Evolutionary conservation across 257 asterid species (phyloP).

Genomic region (Solanum paucissectum): DNA sequence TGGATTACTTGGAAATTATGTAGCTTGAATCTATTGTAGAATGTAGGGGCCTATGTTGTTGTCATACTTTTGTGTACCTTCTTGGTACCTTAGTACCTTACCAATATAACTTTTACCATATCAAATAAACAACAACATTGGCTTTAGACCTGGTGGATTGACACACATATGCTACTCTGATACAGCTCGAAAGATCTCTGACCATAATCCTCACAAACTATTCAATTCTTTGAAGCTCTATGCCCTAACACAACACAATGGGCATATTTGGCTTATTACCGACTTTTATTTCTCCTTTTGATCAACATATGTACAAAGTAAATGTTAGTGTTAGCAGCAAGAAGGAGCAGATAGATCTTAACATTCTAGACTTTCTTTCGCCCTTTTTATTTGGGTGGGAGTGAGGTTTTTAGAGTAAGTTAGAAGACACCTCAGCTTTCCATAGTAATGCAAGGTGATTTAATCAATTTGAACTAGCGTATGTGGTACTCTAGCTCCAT

Average conservation of each 20-base stretch:
- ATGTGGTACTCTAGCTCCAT: background rate
- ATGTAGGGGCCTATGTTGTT: background rate
- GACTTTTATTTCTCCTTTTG: background rate
- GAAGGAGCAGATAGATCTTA: background rate
- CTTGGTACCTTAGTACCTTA: background rate
- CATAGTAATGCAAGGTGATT: background rate
- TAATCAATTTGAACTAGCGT: background rate
- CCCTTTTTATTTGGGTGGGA: background rate
- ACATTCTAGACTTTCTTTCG: background rate
- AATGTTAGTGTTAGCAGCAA: background rate
- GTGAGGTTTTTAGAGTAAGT: background rate
- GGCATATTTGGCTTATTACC: background rate
- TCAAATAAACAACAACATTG: background rate
- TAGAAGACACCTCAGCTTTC: background rate
- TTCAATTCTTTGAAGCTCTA: background rate
- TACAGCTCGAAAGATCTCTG: background rate
- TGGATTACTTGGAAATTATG: background rate
- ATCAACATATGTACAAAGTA: background rate
- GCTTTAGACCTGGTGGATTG: background rate
- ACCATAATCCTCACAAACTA: background rate
- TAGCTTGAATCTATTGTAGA: background rate
- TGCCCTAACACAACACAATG: background rate
- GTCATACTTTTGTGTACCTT: background rate
- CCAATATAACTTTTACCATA: background rate
- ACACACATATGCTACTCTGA: background rate